Base-by-base conservation (phyloP, 2,329 filamentous ascomycete genomes). In the Diaporthe sp. region DNA sequence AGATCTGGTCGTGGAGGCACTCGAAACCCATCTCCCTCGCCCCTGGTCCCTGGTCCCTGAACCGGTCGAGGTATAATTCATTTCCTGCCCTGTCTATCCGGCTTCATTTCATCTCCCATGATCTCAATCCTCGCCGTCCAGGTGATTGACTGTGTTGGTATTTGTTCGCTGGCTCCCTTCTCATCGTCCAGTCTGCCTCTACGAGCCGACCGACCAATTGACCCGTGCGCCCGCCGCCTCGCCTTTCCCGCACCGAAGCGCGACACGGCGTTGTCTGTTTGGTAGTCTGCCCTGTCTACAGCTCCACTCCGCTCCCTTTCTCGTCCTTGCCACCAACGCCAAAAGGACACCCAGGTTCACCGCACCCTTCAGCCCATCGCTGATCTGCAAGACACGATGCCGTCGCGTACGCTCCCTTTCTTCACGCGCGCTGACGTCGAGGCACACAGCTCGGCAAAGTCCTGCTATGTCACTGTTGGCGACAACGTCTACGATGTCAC, bases 401-500 rank as follows among this genome's bases (percentile, higher is more conserved):
- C 95, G 79, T 92, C 92, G 81, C 91, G 91, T 82, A 95, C 92
- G 67, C 91, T 98, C 68, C 96, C 96, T 74, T 96, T 93, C 39
- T 93, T 98, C 82, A 93, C 94, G 68, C 89, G 89, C 79, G 91
- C 93, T 79, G 94, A 99, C 83, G 92, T 99, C 81, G 92, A 93
- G 84, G 88, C 92, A 79, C 95, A 98, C 85, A 96, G 94, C 83
- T 93, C 91, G 62, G 87, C 87, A 68, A 91, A 95, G 82, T 98
- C 95, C 67, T 98, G 96, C 88, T 99, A 96, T 88, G 96, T 99
- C 79, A 97, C 94, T 4, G 89, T 98, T 73, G 96, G 95, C 77
- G 90, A 90, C 75, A 97, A 96, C 80, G 96, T 99, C 79, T 99
- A 95, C 89, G 96, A 99, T 87, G 90, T 99, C 78, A 98, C 97